These are phyloP conservation scores for Fusarium graminum DNA, from an alignment of 2,329 filamentous ascomycete genomes.

Conservation along the genomic window DNA sequence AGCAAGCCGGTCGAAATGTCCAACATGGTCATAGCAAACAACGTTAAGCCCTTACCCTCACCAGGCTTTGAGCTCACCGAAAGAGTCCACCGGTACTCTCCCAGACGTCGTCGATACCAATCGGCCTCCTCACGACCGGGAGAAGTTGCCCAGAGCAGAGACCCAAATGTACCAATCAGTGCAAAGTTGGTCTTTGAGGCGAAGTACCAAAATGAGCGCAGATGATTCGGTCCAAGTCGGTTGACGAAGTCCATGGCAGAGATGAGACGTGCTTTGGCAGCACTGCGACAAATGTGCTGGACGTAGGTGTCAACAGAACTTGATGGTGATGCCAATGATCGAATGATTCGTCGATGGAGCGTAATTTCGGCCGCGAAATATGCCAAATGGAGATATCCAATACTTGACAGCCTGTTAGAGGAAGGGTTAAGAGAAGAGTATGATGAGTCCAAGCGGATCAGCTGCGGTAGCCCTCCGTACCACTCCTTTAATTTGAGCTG, in stretches of 20 bases:
- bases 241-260: conserved; percentile 99
- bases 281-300: conserved; percentile 90
- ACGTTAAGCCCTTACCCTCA: conserved; percentile 68
- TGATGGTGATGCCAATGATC: conserved; percentile 70
- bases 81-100: conserved; percentile 94
- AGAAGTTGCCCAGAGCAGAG: conserved; percentile 88
- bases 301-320: conserved; percentile 79
- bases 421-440: conserved; percentile 54
- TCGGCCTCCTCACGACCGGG: conserved; percentile 90
- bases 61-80: conserved; percentile 84
- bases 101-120: conserved; percentile 87
- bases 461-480: conserved; percentile 76
- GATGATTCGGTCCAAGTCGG: conserved; percentile 84
- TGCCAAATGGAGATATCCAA: conserved; percentile 86
- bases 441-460: conserved; percentile 75
- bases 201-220: conserved; percentile 94
- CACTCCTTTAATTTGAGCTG: conserved; percentile 86
- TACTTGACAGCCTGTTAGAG: conserved; percentile 67
- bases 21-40: conserved; percentile 82
- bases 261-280: conserved; percentile 93
- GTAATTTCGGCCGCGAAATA: conserved; percentile 97
- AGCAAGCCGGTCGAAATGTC: conserved; percentile 78
- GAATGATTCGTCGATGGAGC: conserved; percentile 89
- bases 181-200: conserved; percentile 92
- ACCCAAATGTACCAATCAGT: conserved; percentile 93